phyloP scores from a whole-genome alignment of 129 eudicot species.

The Flaveria trinervia region DNA sequence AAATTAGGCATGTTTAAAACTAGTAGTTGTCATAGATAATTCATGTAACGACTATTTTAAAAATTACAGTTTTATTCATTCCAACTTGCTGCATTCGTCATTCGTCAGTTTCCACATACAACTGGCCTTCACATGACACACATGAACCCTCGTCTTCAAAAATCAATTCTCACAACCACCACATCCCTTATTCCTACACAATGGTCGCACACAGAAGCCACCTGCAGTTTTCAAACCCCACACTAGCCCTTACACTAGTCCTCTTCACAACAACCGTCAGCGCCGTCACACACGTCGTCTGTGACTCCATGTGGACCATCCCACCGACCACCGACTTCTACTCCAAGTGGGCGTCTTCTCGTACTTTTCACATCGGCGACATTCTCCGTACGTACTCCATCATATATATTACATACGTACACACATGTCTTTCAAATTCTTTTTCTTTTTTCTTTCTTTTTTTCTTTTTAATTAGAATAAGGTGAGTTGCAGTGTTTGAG shows the following conservation, averaged over 20 bases:
- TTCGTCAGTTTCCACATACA: not conserved
- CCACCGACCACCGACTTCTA: conserved; percentile 52
- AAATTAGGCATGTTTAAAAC: no score
- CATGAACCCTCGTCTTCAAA: not conserved
- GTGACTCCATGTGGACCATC: conserved; percentile 56
- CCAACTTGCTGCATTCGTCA: not conserved
- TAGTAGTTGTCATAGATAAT: no score
- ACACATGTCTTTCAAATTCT: not conserved
- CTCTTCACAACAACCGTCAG: conserved; percentile 12
- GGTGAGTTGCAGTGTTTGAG: conserved; percentile 46
- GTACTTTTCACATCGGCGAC: conserved; percentile 43
- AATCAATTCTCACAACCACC: conserved; percentile 4
- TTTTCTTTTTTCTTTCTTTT: not conserved
- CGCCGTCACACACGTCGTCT: conserved; percentile 35
- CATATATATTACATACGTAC: no score
- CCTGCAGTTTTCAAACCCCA: not conserved
- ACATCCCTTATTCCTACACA: not conserved
- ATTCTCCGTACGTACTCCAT: conserved; percentile 40
- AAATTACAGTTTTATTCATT: no score
- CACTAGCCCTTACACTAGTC: not conserved
- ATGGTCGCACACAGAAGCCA: conserved; percentile 1
- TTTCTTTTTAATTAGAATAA: not conserved
- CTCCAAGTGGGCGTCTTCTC: conserved; percentile 54
- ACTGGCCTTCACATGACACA: not conserved
- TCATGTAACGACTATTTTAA: no score